phyloP scores from a whole-genome alignment of 129 eudicot genomes.

The Glebionis coronaria region DNA sequence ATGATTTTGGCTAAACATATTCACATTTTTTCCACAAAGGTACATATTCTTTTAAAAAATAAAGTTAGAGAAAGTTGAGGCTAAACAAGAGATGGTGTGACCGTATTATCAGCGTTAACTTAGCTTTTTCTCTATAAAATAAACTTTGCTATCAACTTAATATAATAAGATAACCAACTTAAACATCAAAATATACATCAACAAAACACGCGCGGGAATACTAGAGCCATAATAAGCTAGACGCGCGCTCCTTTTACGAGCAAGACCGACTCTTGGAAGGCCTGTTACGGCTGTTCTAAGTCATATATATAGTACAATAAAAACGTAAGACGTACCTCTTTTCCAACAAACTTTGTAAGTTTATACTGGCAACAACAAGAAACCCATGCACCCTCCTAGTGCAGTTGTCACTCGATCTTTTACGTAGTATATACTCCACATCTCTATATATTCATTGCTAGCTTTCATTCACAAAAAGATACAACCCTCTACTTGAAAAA shows the following conservation, averaged over 20 bases:
- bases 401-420: slow-evolving; percentile 18
- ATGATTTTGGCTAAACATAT: not conserved
- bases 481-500: not conserved
- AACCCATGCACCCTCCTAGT: slow-evolving; percentile 39
- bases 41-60: not conserved
- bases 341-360: slow-evolving; percentile 10
- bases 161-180: too few species aligned
- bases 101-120: too few species aligned
- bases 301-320: slow-evolving; percentile 3
- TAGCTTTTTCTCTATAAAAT: too few species aligned
- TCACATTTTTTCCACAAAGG: not conserved
- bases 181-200: too few species aligned
- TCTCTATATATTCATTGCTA: slow-evolving; percentile 10
- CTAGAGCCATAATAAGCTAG: too few species aligned
- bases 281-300: too few species aligned
- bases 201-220: too few species aligned
- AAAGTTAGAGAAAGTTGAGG: slow-evolving; percentile 2
- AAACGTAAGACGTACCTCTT: slow-evolving; percentile 18
- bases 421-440: not conserved
- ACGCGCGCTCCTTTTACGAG: too few species aligned
- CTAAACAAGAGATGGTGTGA: too few species aligned
- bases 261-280: too few species aligned
- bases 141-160: too few species aligned
- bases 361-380: slow-evolving; percentile 23
- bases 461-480: slow-evolving; percentile 7